Evolutionary conservation across 2,329 filamentous ascomycete species (phyloP).

Genomic region (Stemphylium beticola): DNA sequence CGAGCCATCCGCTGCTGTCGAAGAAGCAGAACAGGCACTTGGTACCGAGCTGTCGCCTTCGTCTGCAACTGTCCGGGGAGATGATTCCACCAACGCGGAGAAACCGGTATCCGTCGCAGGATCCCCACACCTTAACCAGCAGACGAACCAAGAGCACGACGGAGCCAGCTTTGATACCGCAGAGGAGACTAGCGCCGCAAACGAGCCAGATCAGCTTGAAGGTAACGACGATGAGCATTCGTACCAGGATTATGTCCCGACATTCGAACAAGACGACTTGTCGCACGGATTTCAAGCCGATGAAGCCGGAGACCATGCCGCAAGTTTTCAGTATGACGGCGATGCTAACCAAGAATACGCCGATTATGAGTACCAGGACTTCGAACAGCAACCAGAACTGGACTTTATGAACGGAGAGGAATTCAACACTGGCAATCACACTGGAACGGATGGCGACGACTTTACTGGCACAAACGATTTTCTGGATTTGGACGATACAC

Average conservation of each 20-base stretch:
- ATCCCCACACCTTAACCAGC: slow-evolving; percentile 1
- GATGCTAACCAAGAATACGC: slow-evolving; percentile 34
- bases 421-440: slow-evolving; percentile 11
- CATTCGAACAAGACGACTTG: slow-evolving; percentile 16
- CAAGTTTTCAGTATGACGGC: slow-evolving; percentile 22
- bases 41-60: slow-evolving; percentile 29
- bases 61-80: slow-evolving; percentile 45
- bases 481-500: slow-evolving; percentile 27
- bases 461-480: slow-evolving; percentile 22
- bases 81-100: slow-evolving; percentile 28
- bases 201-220: slow-evolving; percentile 17
- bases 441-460: slow-evolving; percentile 16
- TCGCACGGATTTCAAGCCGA: slow-evolving; percentile 22
- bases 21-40: slow-evolving; percentile 12
- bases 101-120: slow-evolving; percentile 5
- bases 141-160: slow-evolving; percentile 7
- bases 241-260: slow-evolving; percentile 26
- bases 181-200: neutral
- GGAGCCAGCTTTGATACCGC: slow-evolving; percentile 4
- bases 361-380: slow-evolving; percentile 26
- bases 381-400: slow-evolving; percentile 22
- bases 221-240: slow-evolving; percentile 19
- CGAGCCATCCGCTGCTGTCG: slow-evolving; percentile 19
- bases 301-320: slow-evolving; percentile 18
- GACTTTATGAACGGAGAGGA: slow-evolving; percentile 19